A percentile compares a stretch with the other conserved stretches of the same genome.
phyloP scores from a whole-genome alignment of 2,329 filamentous ascomycete genomes.

The Alternaria angustiovoidea region DNA sequence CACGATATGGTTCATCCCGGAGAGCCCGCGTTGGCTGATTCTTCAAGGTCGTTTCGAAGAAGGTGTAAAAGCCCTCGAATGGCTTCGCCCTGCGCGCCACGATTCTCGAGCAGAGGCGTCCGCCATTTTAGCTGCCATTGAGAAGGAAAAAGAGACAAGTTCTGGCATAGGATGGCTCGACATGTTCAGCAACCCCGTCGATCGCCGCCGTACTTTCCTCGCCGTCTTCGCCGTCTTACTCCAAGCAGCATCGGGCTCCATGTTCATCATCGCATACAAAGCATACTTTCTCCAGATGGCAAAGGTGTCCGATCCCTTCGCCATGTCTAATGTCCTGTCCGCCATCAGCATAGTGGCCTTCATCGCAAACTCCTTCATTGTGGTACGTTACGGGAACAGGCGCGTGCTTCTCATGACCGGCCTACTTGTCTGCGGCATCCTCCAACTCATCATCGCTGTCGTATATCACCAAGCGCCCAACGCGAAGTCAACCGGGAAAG shows the following conservation, averaged over 20 bases:
- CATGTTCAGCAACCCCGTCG: slow-evolving; percentile 47
- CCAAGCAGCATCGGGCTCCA: slow-evolving; percentile 49
- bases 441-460: slow-evolving; percentile 63
- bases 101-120: slow-evolving; percentile 49
- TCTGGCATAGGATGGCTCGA: slow-evolving; percentile 44
- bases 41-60: slow-evolving; percentile 42
- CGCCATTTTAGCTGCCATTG: slow-evolving; percentile 46
- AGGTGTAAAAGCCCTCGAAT: slow-evolving; percentile 51
- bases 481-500: slow-evolving; percentile 51
- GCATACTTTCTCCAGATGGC: slow-evolving; percentile 70
- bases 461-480: slow-evolving; percentile 58
- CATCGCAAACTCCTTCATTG: slow-evolving; percentile 62
- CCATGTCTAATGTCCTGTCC: slow-evolving; percentile 64
- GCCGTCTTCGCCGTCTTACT: slow-evolving; percentile 47
- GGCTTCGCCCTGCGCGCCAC: slow-evolving; percentile 45
- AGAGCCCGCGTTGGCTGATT: slow-evolving; percentile 46
- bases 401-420: slow-evolving; percentile 63
- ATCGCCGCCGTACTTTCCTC: slow-evolving; percentile 48
- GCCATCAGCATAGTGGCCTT: slow-evolving; percentile 64
- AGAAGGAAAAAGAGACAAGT: slow-evolving; percentile 42
- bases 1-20: slow-evolving; percentile 42
- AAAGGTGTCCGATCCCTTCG: slow-evolving; percentile 63
- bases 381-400: slow-evolving; percentile 63
- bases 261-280: slow-evolving; percentile 50
- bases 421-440: slow-evolving; percentile 61